A percentile compares a stretch with the other conserved stretches of the same genome.
These are phyloP conservation scores for Lunularia cruciata DNA, from an alignment of 225 moss, liverwort and hornwort genomes.

Conservation along the genomic window DNA sequence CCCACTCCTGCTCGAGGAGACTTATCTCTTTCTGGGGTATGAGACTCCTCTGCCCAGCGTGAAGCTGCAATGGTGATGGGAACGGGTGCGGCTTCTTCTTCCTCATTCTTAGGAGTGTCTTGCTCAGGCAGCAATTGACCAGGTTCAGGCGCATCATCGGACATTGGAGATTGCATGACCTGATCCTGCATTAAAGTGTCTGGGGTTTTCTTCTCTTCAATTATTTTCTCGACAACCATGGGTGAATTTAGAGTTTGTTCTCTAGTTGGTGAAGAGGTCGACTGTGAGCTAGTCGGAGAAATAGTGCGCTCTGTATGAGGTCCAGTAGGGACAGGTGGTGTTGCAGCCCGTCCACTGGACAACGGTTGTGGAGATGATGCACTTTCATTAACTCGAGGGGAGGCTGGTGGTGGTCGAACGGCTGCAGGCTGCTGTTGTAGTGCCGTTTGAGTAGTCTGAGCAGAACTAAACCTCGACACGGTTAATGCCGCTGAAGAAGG, in stretches of 20 bases:
- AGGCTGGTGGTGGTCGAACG: conserved; percentile 11
- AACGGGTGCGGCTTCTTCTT: conserved; percentile 58
- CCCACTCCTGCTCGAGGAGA: conserved; percentile 56
- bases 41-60: conserved; percentile 89
- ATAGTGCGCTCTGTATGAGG: conserved; percentile 11
- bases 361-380: conserved; percentile 23
- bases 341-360: conserved; percentile 9
- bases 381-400: conserved; percentile 10
- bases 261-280: conserved; percentile 45
- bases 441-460: conserved; percentile 17
- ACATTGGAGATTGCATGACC: conserved; percentile 54
- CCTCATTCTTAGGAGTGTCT: conserved; percentile 28
- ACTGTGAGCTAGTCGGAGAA: conserved; percentile 21
- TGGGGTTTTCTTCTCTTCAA: conserved; percentile 43
- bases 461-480: conserved; percentile 51
- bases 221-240: conserved; percentile 9
- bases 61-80: conserved; percentile 78
- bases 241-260: conserved; percentile 37
- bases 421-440: conserved; percentile 24
- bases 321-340: conserved; percentile 22
- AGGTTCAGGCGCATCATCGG: conserved; percentile 80
- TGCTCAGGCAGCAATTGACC: conserved; percentile 77
- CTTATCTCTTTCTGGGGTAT: conserved; percentile 59
- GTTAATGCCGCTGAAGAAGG: conserved; percentile 42
- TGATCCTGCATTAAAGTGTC: conserved; percentile 61